These are phyloP conservation scores for Actinomortierella wolfii DNA, from an alignment of 371 early-diverging fungal genomes.

Conservation along the genomic window DNA sequence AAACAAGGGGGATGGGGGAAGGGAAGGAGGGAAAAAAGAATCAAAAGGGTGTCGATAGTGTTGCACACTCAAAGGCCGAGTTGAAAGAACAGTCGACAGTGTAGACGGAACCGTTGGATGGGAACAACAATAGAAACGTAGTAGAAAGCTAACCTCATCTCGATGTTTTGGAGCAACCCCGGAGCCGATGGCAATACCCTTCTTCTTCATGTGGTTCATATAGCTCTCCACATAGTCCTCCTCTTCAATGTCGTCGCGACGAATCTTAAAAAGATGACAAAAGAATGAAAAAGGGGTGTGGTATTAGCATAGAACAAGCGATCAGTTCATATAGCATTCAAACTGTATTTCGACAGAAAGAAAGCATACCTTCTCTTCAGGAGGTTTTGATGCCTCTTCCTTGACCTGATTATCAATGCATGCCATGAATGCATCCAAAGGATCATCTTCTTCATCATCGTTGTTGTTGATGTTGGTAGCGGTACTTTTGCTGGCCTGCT, in stretches of 20 bases:
- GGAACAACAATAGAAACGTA: no score
- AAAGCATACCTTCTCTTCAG: constrained; percentile 48
- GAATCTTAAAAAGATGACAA: constrained; percentile 34
- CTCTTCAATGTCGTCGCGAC: constrained; percentile 77
- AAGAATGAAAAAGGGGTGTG: constrained; percentile 7
- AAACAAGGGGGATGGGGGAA: not conserved
- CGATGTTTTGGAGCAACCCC: constrained; percentile 48
- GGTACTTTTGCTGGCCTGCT: constrained; percentile 1
- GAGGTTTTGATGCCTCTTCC: constrained; percentile 50
- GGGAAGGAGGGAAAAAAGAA: not conserved
- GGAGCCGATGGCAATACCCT: constrained; percentile 70
- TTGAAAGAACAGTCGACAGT: not conserved
- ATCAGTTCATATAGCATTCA: not conserved
- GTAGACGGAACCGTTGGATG: no score
- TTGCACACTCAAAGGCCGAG: not conserved
- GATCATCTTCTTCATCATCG: constrained; percentile 75
- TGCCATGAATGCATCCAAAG: constrained; percentile 90
- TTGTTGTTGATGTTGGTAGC: constrained; percentile 1
- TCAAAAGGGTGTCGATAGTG: not conserved
- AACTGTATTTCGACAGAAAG: not conserved
- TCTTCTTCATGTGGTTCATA: constrained; percentile 76
- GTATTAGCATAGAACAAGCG: not conserved
- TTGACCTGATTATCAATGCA: constrained; percentile 69
- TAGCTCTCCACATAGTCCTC: constrained; percentile 83
- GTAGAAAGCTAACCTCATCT: constrained; percentile 50